Base-by-base conservation (phyloP, 805 yeast species). In the Yarrowia keelungensis region DNA sequence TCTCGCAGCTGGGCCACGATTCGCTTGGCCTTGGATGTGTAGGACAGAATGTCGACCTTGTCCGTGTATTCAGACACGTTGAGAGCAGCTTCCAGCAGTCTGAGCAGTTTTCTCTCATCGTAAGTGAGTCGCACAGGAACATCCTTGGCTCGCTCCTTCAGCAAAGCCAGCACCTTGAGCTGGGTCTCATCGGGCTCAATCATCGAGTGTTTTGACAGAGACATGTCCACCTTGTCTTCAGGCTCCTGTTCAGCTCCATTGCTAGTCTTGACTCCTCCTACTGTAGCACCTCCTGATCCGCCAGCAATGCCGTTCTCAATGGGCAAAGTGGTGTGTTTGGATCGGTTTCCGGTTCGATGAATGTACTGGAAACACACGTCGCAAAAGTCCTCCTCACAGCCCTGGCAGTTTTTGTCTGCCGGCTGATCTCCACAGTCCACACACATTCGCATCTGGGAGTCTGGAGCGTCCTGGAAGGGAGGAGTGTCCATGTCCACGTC, bases 1-100 rank as follows among this genome's bases (percentile, higher is more conserved):
- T 90, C 93, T 70, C 86, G 84, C 70, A 90, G 77, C 76, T 90
- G 94, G 22, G 85, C 85, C 1, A 90, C 87, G 32, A 90, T 89
- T 71, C 94, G 82, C 75, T 84, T 88, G 1, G 91, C 80, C 74
- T 89, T 89, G 4, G 93, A 87, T 3, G 86, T 80, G 73, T 88
- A 87, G 0, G 89, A 81, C 36, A 87, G 76, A 46, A 90, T 86
- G 75, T 90, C 96, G 51, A 90, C 92, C 73, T 86, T 85, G 73
- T 89, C 93, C 0, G 94, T 90, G 75, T 90, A 90, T 73, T 90
- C 94, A 15, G 91, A 87, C 11, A 90, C 96, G 72, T 88, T 85
- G 66, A 90, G 79, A 0, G 93, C 92, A 1, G 95, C 92, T 71
- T 90, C 92, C 51, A 89, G 78, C 50, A 90, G 77, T 69, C 89